A percentile compares a stretch with the other conserved stretches of the same genome.
phyloP scores from a whole-genome alignment of 345 rosid species.

The Salix suchowensis region DNA sequence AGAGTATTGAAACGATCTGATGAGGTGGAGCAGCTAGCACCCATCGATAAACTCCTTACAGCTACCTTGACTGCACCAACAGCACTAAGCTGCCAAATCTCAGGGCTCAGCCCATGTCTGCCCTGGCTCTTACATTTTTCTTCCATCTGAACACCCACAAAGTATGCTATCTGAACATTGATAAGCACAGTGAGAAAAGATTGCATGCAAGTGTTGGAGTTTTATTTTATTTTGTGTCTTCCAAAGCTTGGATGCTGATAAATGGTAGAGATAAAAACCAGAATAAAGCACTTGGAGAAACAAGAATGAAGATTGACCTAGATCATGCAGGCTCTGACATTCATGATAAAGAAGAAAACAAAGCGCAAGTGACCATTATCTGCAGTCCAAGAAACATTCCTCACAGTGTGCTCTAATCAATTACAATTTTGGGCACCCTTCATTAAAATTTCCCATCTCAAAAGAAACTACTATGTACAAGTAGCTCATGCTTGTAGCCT shows the following conservation, averaged over 20 bases:
- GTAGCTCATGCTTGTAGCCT: not conserved
- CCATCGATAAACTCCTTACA: slow-evolving; percentile 62
- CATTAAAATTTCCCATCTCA: not conserved
- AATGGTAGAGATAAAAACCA: not conserved
- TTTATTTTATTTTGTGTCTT: not conserved
- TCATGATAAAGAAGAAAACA: not conserved
- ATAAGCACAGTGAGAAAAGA: not conserved
- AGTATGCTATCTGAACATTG: slow-evolving; percentile 63
- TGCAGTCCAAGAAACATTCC: not conserved
- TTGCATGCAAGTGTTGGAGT: not conserved
- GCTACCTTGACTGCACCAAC: slow-evolving; percentile 88
- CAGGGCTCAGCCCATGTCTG: slow-evolving; percentile 52
- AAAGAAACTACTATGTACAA: not conserved
- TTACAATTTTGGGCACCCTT: not conserved
- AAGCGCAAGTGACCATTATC: not conserved
- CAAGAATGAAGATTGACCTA: not conserved
- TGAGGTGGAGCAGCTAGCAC: slow-evolving; percentile 40
- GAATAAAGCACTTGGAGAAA: not conserved
- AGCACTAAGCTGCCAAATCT: slow-evolving; percentile 67
- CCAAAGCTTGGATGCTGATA: not conserved
- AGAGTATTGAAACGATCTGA: slow-evolving; percentile 17
- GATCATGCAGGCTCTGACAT: not conserved
- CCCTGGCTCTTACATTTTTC: slow-evolving; percentile 40
- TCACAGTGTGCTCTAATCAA: not conserved
- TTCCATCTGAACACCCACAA: slow-evolving; percentile 70